Conservation (phyloP, 495 filamentous ascomycete species). For the Penicillium atrosanguineum region DNA sequence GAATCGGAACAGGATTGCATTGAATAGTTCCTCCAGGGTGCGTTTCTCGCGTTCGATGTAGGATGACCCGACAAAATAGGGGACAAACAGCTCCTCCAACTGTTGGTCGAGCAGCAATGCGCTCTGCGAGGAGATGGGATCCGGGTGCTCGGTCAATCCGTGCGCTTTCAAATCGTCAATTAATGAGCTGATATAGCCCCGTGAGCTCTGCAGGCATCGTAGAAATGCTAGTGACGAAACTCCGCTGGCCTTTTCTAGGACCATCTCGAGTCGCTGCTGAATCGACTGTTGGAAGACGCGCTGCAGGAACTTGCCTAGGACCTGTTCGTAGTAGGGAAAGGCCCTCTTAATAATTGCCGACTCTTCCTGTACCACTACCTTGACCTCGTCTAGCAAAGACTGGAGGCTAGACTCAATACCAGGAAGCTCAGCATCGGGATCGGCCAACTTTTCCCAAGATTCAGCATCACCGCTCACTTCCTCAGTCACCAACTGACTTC, state of each 20-base stretch:
- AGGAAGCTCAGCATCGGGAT: slow-evolving; percentile 88
- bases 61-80: slow-evolving; percentile 88
- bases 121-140: slow-evolving; percentile 83
- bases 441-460: slow-evolving; percentile 85
- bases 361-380: slow-evolving; percentile 94
- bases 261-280: slow-evolving; percentile 93
- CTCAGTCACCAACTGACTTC: slow-evolving; percentile 84
- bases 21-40: slow-evolving; percentile 88
- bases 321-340: slow-evolving; percentile 94
- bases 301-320: slow-evolving; percentile 87
- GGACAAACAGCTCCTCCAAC: slow-evolving; percentile 92
- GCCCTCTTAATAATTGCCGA: slow-evolving; percentile 92
- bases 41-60: slow-evolving; percentile 94
- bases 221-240: slow-evolving; percentile 91
- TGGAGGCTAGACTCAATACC: slow-evolving; percentile 90
- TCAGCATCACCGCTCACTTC: slow-evolving; percentile 82
- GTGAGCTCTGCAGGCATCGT: slow-evolving; percentile 83
- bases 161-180: slow-evolving; percentile 93
- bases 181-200: slow-evolving; percentile 77
- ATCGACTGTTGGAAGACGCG: slow-evolving; percentile 97
- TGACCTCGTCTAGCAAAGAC: slow-evolving; percentile 88
- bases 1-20: slow-evolving; percentile 91
- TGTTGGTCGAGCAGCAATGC: slow-evolving; percentile 89
- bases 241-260: slow-evolving; percentile 86
- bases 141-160: slow-evolving; percentile 91